Evolutionary conservation across 2,329 filamentous ascomycete species (phyloP).

Genomic region (Tympanopsis confertula): DNA sequence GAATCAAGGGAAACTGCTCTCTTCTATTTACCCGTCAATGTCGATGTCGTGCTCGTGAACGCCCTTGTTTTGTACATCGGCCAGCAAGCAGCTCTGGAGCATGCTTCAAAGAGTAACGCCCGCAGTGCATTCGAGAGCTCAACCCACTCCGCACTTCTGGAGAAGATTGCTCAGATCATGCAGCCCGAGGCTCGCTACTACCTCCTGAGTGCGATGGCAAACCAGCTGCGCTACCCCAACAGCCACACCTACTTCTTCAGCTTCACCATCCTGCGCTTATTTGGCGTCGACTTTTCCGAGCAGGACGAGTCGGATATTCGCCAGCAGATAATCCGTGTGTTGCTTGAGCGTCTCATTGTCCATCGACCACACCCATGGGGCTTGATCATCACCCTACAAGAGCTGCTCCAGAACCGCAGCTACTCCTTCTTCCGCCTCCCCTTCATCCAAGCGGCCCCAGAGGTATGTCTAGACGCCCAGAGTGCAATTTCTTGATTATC

Average conservation of each 20-base stretch:
- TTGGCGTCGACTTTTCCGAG: conserved; percentile 62
- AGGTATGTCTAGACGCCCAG: conserved; percentile 43
- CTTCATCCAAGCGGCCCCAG: conserved; percentile 80
- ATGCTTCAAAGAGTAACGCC: conserved; percentile 44
- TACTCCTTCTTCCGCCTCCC: conserved; percentile 88
- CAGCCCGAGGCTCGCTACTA: conserved; percentile 73
- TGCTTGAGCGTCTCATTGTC: conserved; percentile 77
- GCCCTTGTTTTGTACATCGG: conserved; percentile 77
- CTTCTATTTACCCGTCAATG: conserved; percentile 54
- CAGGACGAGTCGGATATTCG: conserved; percentile 73
- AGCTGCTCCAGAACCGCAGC: conserved; percentile 81
- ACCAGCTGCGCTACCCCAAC: conserved; percentile 85
- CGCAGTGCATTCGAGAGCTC: conserved; percentile 54
- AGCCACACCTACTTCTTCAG: conserved; percentile 88
- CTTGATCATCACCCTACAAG: conserved; percentile 73
- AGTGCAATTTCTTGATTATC: neutral
- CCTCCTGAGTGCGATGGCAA: conserved; percentile 71
- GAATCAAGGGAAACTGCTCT: conserved; percentile 48
- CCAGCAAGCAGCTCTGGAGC: conserved; percentile 53
- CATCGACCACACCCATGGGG: conserved; percentile 96
- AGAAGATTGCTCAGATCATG: conserved; percentile 65
- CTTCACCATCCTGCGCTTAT: conserved; percentile 72
- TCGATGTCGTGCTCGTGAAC: conserved; percentile 64
- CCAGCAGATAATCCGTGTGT: conserved; percentile 78
- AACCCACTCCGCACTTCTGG: conserved; percentile 58